Evolutionary conservation across 768 basidiomycete genomes (phyloP).

Genomic region (Boletus patriciae): DNA sequence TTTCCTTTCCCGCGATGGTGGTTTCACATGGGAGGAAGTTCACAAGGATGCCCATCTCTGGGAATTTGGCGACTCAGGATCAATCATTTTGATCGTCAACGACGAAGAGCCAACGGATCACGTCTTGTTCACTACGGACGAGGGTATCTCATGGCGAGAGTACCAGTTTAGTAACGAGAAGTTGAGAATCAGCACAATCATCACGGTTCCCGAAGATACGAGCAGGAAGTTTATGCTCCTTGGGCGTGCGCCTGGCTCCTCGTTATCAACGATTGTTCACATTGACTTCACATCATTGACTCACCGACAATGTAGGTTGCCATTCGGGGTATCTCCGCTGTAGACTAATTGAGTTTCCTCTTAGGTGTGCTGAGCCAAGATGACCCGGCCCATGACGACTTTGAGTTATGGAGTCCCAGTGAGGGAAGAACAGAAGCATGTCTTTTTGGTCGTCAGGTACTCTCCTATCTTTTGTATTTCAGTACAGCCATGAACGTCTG

Average conservation of each 20-base stretch:
- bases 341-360: constrained; percentile 1
- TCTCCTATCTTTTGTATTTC: constrained; percentile 4
- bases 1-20: constrained; percentile 94
- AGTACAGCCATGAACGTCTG: not conserved
- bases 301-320: constrained; percentile 63
- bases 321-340: not conserved
- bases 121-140: constrained; percentile 85
- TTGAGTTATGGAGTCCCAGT: constrained; percentile 96
- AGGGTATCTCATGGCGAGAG: constrained; percentile 85
- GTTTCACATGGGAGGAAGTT: constrained; percentile 98
- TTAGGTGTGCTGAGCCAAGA: constrained; percentile 68
- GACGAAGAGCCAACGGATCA: constrained; percentile 93
- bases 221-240: constrained; percentile 89
- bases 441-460: constrained; percentile 87
- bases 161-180: constrained; percentile 76
- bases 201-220: constrained; percentile 88
- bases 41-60: constrained; percentile 97
- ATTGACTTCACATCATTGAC: constrained; percentile 87
- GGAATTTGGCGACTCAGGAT: constrained; percentile 98
- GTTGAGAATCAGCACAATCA: constrained; percentile 71
- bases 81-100: constrained; percentile 89
- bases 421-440: constrained; percentile 86
- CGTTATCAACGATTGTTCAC: constrained; percentile 62
- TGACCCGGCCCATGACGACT: constrained; percentile 84
- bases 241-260: constrained; percentile 53